Base-by-base conservation (phyloP, 306 rosid species). In the Rubus parviflorus region DNA sequence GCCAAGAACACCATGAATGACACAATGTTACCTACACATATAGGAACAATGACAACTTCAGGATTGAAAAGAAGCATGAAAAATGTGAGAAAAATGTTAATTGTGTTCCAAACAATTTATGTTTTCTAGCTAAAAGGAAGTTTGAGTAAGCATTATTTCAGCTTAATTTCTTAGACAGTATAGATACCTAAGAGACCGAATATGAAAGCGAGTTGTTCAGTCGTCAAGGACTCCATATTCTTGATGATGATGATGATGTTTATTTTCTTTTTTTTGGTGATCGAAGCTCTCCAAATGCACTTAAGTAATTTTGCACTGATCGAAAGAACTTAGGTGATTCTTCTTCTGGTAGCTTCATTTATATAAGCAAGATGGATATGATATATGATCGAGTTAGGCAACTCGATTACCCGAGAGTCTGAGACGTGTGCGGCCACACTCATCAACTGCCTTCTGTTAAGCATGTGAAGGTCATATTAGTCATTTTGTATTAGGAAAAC, bases 111-210 rank as follows among this genome's bases (percentile, higher is more conserved):
- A n/a, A n/a, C n/a, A n/a, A n/a, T n/a, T n/a, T n/a, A n/a, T n/a
- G n/a, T n/a, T n/a, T n/a, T n/a, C n/a, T n/a, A n/a, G 54, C 54
- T 49, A 15, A 51, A 51, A n/a, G n/a, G n/a, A 14, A 3, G 54
- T 49, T 51, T 51, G 5, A 15, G 56, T 16, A 51, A 11, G 20
- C 56, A 43, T 43, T 1, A 4, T 15, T 16, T 51, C 20, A 56
- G 30, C 14, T n/a, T n/a, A n/a, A n/a, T n/a, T 6, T 56, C 3
- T 7, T 9, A 10, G 37, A 22, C 22, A 57, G 4, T 22, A 72
- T 52, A 9, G 16, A 70, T 83, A 89, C 94, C 96, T 76, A 89
- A 58, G 74, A 91, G 74, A 48, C 91, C 91, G 81, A 87, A 91
- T 69, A 85, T 77, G 83, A 90, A 70, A 72, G 84, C 84, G 77